Percentiles rank a stretch among this genome's conserved stretches.
Conservation (phyloP, 208 protist genomes). For the Novymonas esmeraldas region DNA sequence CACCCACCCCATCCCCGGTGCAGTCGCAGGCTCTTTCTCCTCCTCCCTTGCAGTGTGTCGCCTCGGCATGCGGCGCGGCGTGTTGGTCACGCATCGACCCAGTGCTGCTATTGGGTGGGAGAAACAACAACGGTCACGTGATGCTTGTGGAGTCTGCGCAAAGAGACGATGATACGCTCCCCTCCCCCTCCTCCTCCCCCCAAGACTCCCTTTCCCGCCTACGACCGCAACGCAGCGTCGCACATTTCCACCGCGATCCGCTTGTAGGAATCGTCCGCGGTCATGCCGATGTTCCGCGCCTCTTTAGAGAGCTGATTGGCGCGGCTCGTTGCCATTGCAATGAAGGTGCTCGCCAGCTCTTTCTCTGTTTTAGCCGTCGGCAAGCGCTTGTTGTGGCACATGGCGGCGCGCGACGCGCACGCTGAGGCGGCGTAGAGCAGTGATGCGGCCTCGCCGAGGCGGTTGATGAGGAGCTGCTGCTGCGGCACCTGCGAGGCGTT, state of each 20-base stretch:
- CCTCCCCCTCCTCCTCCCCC: too few relatives aligned
- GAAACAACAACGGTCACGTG: too few relatives aligned
- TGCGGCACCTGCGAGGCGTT: conserved; percentile 68
- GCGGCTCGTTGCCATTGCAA: conserved; percentile 55
- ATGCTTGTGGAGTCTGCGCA: too few relatives aligned
- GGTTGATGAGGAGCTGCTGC: conserved; percentile 82
- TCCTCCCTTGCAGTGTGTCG: not conserved
- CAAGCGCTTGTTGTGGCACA: conserved; percentile 72
- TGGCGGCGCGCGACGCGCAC: conserved; percentile 75
- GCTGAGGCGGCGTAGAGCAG: conserved; percentile 83
- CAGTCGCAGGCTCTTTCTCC: not conserved
- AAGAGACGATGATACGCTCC: not conserved
- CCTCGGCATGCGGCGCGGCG: too few relatives aligned
- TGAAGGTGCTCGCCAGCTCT: conserved; percentile 70
- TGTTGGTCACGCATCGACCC: too few relatives aligned
- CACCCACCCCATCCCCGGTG: not conserved
- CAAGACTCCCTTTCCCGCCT: not conserved
- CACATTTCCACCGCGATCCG: conserved; percentile 82
- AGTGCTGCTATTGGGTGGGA: too few relatives aligned
- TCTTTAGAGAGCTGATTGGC: conserved; percentile 55
- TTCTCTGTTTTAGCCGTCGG: conserved; percentile 71
- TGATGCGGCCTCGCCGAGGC: conserved; percentile 76
- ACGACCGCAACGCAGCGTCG: conserved; percentile 62
- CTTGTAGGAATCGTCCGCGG: conserved; percentile 84
- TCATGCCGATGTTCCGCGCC: conserved; percentile 78